phyloP scores from a whole-genome alignment of 129 eudicot species.

The Helianthus tuberosus region DNA sequence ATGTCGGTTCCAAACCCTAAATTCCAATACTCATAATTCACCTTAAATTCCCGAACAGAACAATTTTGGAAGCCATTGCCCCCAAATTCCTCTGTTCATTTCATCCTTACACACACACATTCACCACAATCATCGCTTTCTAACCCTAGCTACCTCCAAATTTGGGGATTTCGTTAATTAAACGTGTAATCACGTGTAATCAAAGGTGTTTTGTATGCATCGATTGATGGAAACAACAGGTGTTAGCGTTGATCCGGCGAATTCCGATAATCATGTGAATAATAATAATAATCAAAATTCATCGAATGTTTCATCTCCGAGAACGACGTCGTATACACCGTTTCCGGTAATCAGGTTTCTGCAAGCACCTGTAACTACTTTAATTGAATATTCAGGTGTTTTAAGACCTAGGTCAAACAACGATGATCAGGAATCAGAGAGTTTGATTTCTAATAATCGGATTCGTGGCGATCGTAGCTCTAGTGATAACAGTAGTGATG shows the following conservation, averaged over 20 bases:
- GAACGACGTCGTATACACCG: slow-evolving; percentile 35
- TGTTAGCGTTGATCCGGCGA: slow-evolving; percentile 28
- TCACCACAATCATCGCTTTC: slow-evolving; percentile 17
- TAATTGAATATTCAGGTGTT: slow-evolving; percentile 59
- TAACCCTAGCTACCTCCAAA: slow-evolving; percentile 10
- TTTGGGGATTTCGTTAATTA: slow-evolving; percentile 15
- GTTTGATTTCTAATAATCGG: slow-evolving; percentile 21
- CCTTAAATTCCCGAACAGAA: too few relatives aligned
- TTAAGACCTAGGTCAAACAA: slow-evolving; percentile 40
- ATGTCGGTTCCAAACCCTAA: slow-evolving; percentile 32
- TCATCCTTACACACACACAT: slow-evolving; percentile 2
- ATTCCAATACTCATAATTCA: slow-evolving; percentile 6
- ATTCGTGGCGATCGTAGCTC: slow-evolving; percentile 3
- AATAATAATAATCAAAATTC: slow-evolving; percentile 19
- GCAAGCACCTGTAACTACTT: slow-evolving; percentile 62
- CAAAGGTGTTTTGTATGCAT: slow-evolving; percentile 20
- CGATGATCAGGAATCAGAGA: slow-evolving; percentile 44
- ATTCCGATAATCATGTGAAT: slow-evolving; percentile 23
- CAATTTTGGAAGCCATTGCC: background rate
- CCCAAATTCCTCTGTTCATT: background rate
- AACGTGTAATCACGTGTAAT: background rate
- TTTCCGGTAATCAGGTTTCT: slow-evolving; percentile 56
- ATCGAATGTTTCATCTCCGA: slow-evolving; percentile 29
- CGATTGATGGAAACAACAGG: slow-evolving; percentile 41
- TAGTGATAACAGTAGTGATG: slow-evolving; percentile 27